Base-by-base conservation (phyloP, 805 yeast genomes). In the Alloascoidea hylecoeti region DNA sequence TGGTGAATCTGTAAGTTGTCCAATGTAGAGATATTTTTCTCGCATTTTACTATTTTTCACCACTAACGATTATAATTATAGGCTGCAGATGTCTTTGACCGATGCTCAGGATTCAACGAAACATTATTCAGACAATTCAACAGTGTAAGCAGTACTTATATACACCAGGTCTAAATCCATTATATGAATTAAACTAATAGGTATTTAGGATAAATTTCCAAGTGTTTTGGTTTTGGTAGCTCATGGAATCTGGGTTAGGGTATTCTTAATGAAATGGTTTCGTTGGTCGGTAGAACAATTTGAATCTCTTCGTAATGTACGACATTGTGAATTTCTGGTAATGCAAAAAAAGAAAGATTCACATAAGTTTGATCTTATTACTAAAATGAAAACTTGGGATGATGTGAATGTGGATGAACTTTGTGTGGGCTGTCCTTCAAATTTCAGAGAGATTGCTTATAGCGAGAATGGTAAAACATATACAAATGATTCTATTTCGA, bases 241-340 rank as follows among this genome's bases (percentile, higher is more conserved):
- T 3, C 96, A 88, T 54, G 96, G 96, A 5, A 83, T 88, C 13
- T 85, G 94, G 89, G 81, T 94, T 3, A 64, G 96, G 33, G 96
- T 88, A 5, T 88, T 88, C 49, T 56, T 88, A 34, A 85, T 86
- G 86, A 82, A 86, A 49, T 88, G 96, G 96, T 88, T 75, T 53
- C 64, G 95, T 41, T 88, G 96, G 96, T 69, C 80, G 2, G 89
- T 80, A 51, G 96, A 86, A 53, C 75, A 78, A 51, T 88, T 86
- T 56, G 96, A 88, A 57, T 68, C 78, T 35, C 65, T 88, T 44
- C 70, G 78, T 42, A 88, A 88, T 53, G 74, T 88, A 13, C 85
- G 85, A 1, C 92, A 88, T 53, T 89, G 96, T 49, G 75, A 78
- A 45, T 77, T 82, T 53, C 63, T 88, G 33, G 72, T 79, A 19